Conservation (phyloP, 768 basidiomycete genomes). For the Trametes cingulata region DNA sequence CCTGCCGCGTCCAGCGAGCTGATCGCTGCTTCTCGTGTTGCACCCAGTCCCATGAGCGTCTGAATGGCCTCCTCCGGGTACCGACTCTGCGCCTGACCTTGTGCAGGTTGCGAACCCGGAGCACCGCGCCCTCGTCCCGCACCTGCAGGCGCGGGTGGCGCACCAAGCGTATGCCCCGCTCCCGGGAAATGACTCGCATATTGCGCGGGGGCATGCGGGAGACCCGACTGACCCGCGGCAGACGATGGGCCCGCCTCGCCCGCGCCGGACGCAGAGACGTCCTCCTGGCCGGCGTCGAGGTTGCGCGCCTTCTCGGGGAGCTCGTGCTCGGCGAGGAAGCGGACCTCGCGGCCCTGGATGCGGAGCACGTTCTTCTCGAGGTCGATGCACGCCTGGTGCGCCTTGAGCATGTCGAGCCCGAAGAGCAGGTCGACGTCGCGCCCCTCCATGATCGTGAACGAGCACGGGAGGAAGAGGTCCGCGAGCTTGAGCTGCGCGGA, state of each 20-base stretch:
- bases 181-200: slow-evolving; percentile 59
- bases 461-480: slow-evolving; percentile 82
- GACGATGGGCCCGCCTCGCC: slow-evolving; percentile 30
- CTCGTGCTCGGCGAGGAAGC: slow-evolving; percentile 92
- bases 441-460: slow-evolving; percentile 97
- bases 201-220: slow-evolving; percentile 15
- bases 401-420: slow-evolving; percentile 99
- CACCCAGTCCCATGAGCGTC: slow-evolving; percentile 77
- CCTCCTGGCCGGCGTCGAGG: slow-evolving; percentile 31
- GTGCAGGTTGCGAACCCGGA: slow-evolving; percentile 27
- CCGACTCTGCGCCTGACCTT: slow-evolving; percentile 17
- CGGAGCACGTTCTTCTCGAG: slow-evolving; percentile 84
- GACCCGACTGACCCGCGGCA: slow-evolving; percentile 7
- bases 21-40: slow-evolving; percentile 73
- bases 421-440: slow-evolving; percentile 93
- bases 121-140: slow-evolving; percentile 22
- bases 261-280: slow-evolving; percentile 13
- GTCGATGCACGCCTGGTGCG: slow-evolving; percentile 96
- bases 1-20: slow-evolving; percentile 73
- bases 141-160: slow-evolving; percentile 38
- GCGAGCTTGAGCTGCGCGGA: slow-evolving; percentile 88
- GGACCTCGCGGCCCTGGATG: slow-evolving; percentile 89
- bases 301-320: slow-evolving; percentile 78
- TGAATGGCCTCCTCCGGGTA: slow-evolving; percentile 64
- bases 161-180: slow-evolving; percentile 60